These are phyloP conservation scores for Verticillium tricorpus DNA, from an alignment of 2,329 filamentous ascomycete species.

Conservation along the genomic window DNA sequence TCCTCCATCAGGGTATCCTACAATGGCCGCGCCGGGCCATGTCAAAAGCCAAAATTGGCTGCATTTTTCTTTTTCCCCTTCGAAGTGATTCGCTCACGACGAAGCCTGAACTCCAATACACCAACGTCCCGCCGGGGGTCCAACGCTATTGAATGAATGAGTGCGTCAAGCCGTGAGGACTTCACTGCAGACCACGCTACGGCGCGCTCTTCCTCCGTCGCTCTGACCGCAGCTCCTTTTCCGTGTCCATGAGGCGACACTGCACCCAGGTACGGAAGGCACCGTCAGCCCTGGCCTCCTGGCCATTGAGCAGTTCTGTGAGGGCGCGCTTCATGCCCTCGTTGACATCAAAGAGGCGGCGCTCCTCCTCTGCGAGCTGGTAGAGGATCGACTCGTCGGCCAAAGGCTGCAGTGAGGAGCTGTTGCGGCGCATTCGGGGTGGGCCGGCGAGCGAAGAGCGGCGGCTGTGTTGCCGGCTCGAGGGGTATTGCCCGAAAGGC, in stretches of 20 bases:
- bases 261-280: conserved; percentile 56
- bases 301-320: conserved; percentile 59
- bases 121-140: neutral
- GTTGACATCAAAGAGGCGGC: conserved; percentile 51
- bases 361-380: conserved; percentile 48
- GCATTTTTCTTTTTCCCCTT: neutral
- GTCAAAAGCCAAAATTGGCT: neutral
- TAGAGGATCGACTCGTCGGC: conserved; percentile 41
- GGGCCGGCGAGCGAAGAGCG: conserved; percentile 21
- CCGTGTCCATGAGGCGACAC: conserved; percentile 54
- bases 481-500: conserved; percentile 13
- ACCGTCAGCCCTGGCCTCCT: conserved; percentile 45
- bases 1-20: neutral
- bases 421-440: conserved; percentile 11
- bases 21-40: neutral
- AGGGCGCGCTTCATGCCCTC: conserved; percentile 58
- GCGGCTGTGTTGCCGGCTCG: conserved; percentile 38
- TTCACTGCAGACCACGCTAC: neutral
- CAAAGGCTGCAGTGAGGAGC: neutral
- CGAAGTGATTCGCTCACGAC: neutral
- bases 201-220: conserved; percentile 32
- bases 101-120: neutral
- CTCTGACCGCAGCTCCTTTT: conserved; percentile 52
- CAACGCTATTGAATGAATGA: neutral
- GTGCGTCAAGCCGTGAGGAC: neutral